Percentiles rank a stretch among this genome's conserved stretches.
Conservation (phyloP, 345 rosid species). For the Lepidium didymum region DNA sequence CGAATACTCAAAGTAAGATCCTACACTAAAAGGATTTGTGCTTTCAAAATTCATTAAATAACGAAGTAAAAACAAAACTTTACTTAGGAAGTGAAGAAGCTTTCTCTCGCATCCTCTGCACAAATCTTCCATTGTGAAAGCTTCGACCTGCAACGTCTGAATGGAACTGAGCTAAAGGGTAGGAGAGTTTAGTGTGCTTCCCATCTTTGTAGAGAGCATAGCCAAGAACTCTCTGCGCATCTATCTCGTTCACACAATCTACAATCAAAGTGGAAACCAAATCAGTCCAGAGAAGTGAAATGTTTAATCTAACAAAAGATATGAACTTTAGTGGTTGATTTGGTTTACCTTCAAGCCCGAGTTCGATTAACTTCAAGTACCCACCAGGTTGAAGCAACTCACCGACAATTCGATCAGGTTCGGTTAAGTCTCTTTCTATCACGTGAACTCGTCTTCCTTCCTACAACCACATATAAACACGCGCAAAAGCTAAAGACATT, state of each 20-base stretch:
- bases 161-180: conserved; percentile 38
- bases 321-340: neutral
- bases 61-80: neutral
- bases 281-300: neutral
- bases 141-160: conserved; percentile 44
- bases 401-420: conserved; percentile 47
- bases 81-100: conserved; percentile 45
- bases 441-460: conserved; percentile 47
- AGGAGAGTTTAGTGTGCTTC: conserved; percentile 31
- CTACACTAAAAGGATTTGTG: neutral
- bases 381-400: conserved; percentile 54
- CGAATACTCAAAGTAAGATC: neutral
- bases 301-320: neutral
- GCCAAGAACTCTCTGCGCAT: conserved; percentile 45
- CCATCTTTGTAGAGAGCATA: conserved; percentile 49
- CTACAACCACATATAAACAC: conserved; percentile 17
- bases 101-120: conserved; percentile 49
- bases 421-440: conserved; percentile 46
- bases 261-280: neutral
- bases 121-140: conserved; percentile 50
- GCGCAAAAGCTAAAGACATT: neutral
- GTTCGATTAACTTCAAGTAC: conserved; percentile 37
- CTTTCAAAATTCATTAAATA: neutral
- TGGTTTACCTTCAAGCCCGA: conserved; percentile 42
- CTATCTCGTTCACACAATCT: conserved; percentile 51